These are phyloP conservation scores for Amphicarpaea edgeworthii DNA, from an alignment of 306 rosid genomes.

Conservation along the genomic window DNA sequence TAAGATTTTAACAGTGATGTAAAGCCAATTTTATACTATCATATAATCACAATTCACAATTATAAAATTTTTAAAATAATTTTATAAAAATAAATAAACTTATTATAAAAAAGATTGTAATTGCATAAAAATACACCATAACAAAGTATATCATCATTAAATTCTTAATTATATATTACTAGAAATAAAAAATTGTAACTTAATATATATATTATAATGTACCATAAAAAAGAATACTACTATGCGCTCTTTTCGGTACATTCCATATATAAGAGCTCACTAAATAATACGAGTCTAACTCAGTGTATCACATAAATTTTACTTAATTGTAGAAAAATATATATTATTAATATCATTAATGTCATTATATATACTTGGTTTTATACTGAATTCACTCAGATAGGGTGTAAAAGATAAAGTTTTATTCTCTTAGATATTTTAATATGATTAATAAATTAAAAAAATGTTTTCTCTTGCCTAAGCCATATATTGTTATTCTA, in stretches of 20 bases:
- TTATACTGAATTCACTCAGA: not conserved
- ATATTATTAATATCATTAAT: not conserved
- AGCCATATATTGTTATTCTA: not conserved
- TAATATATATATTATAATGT: no score
- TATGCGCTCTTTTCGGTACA: not conserved
- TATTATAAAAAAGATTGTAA: no score
- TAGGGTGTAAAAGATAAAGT: not conserved
- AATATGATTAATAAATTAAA: not conserved
- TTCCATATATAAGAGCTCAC: not conserved
- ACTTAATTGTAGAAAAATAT: not conserved
- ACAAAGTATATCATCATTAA: no score
- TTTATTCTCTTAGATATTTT: not conserved
- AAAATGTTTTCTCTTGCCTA: not conserved
- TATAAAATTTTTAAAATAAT: no score
- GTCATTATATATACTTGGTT: not conserved
- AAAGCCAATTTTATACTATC: no score
- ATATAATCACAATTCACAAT: no score
- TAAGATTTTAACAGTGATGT: no score
- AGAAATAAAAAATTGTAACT: no score
- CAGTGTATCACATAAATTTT: not conserved
- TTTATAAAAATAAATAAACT: no score
- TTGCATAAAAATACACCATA: no score
- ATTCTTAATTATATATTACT: no score
- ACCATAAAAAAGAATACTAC: not conserved
- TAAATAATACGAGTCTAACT: not conserved